Base-by-base conservation (phyloP, 192 early-diverging fungal species). In the Coemansia sp. region DNA sequence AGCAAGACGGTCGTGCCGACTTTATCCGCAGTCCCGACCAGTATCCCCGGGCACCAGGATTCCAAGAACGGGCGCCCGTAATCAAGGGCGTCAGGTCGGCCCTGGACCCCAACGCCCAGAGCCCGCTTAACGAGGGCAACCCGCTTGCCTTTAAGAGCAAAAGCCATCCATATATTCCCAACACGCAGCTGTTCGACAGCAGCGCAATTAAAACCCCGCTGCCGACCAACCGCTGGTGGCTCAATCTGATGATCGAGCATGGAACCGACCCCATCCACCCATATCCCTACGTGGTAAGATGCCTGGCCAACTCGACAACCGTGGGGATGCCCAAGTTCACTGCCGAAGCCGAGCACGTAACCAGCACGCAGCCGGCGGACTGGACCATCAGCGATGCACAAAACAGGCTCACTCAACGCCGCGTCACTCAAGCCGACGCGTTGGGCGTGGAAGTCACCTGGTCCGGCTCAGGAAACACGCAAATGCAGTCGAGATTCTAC, bases 201-300 rank as follows among this genome's bases (percentile, higher is more conserved):
- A 30, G 26, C 5, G 30, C 16, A 14, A 37, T 69, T 20, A 43
- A 11, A n/a, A 30, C 34, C 1, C 80, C 75, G n/a, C 34, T 66
- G 28, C 58, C 51, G 3, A 81, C 80, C 3, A 81, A 81, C 67
- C 49, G 56, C 21, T 81, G 80, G 80, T 81, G 75, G 74, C 63
- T 44, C 31, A 81, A 81, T 58, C 62, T 81, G 39, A 53, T 81
- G 3, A 15, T 78, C 32, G 66, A 61, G 15, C 17, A 71, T 3
- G 80, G 75, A 32, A 16, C 37, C 0, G 48, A 71, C 40, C 75
- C 80, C 0, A 71, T 81, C 18, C 62, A 73, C 38, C 66, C 75
- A 31, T 75, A 78, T 39, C 80, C 80, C 20, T 81, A 81, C 44
- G 37, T 67, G 43, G 64, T 81, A 39, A 61, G 44, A 18, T 65